Evolutionary conservation across 108 stramenopile species (phyloP).

Genomic region (Cyclotella sp.): DNA sequence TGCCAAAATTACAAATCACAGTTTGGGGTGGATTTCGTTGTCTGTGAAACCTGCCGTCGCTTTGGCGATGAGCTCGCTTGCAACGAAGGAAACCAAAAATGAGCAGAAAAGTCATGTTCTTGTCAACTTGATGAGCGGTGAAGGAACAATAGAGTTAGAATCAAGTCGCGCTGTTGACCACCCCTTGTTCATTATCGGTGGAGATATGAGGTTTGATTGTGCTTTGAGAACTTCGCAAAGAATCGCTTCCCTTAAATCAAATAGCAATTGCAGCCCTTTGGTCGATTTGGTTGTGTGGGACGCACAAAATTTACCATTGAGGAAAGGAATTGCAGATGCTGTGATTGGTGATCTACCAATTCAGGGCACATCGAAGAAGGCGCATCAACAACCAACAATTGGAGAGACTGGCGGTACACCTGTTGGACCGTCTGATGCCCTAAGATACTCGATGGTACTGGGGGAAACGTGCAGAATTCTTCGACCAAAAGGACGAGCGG

Average conservation of each 20-base stretch:
- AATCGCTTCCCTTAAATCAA: conserved; percentile 7
- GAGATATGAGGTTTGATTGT: conserved; percentile 35
- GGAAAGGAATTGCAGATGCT: conserved; percentile 51
- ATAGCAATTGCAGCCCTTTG: conserved; percentile 6
- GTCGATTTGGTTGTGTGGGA: conserved; percentile 62
- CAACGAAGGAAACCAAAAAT: not conserved
- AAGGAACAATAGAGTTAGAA: conserved; percentile 60
- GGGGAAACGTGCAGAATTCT: conserved; percentile 35
- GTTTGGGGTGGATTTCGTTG: conserved; percentile 61
- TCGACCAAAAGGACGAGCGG: conserved; percentile 36
- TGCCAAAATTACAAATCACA: conserved; percentile 36
- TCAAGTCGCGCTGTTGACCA: conserved; percentile 11
- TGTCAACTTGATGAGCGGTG: conserved; percentile 54
- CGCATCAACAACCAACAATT: conserved; percentile 44
- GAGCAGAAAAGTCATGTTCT: conserved; percentile 12
- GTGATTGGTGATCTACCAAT: conserved; percentile 55
- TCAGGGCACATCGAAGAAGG: conserved; percentile 44
- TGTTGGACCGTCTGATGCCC: not conserved
- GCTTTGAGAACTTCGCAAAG: conserved; percentile 17
- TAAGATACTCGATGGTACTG: conserved; percentile 42
- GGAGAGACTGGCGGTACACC: not conserved
- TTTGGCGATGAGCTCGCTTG: conserved; percentile 33
- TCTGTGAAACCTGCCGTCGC: conserved; percentile 48
- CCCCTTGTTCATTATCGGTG: conserved; percentile 43
- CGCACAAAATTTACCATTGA: conserved; percentile 48